phyloP scores from a whole-genome alignment of 768 basidiomycete species.

The Termitomyces titanicus region DNA sequence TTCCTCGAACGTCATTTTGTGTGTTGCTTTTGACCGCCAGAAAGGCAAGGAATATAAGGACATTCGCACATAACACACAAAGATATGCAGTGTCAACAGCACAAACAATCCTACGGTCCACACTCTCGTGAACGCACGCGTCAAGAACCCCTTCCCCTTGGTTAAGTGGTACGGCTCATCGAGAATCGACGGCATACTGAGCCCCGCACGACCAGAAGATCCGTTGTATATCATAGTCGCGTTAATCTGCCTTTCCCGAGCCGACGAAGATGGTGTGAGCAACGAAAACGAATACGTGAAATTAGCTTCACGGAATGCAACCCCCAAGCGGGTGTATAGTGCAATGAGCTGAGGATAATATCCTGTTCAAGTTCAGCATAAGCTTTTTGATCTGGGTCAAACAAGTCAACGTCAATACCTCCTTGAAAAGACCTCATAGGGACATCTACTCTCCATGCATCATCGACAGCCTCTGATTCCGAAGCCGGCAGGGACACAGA shows the following conservation, averaged over 20 bases:
- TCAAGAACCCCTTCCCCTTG: constrained; percentile 15
- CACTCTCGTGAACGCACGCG: constrained; percentile 17
- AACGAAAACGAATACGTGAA: constrained; percentile 74
- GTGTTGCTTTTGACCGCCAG: constrained; percentile 24
- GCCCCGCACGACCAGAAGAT: constrained; percentile 46
- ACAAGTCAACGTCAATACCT: constrained; percentile 36
- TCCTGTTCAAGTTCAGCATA: constrained; percentile 33
- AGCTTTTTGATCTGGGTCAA: not conserved
- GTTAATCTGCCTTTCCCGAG: constrained; percentile 26
- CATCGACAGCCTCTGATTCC: constrained; percentile 26
- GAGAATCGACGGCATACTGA: constrained; percentile 46
- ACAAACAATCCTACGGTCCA: constrained; percentile 36
- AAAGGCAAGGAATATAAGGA: constrained; percentile 41
- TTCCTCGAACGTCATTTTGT: constrained; percentile 40
- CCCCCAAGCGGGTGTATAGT: constrained; percentile 59
- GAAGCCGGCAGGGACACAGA: constrained; percentile 43
- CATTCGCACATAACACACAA: constrained; percentile 44
- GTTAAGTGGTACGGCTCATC: constrained; percentile 18
- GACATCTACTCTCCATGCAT: constrained; percentile 62
- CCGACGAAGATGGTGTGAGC: constrained; percentile 27
- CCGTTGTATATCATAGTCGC: constrained; percentile 68
- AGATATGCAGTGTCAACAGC: constrained; percentile 37
- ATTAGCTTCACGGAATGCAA: constrained; percentile 50
- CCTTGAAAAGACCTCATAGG: constrained; percentile 84
- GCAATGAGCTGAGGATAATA: constrained; percentile 72